A percentile compares a stretch with the other conserved stretches of the same genome.
Conservation (phyloP, 129 eudicot genomes). For the Oenanthe sinensis region DNA sequence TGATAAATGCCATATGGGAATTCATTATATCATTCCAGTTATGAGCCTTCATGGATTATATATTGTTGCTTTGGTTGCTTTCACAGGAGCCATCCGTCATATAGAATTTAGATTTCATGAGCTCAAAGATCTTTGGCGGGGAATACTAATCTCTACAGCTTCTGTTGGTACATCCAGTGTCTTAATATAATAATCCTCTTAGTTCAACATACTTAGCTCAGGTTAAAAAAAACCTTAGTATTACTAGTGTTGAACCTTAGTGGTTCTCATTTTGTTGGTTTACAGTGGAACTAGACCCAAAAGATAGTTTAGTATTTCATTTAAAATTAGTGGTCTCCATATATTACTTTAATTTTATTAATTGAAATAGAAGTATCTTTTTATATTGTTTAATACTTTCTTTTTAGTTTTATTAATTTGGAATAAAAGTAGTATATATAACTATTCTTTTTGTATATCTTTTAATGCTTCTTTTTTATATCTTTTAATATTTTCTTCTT, state of each 20-base stretch:
- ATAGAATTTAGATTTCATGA: slow-evolving; percentile 83
- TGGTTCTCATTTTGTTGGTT: no score
- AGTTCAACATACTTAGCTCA: not conserved
- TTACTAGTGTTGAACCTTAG: no score
- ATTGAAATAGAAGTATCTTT: no score
- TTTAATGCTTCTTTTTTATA: no score
- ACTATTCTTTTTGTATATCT: no score
- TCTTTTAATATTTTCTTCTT: no score
- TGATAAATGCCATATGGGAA: slow-evolving; percentile 67
- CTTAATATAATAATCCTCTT: not conserved
- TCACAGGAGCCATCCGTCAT: slow-evolving; percentile 72
- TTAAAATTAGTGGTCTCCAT: not conserved
- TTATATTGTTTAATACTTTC: no score
- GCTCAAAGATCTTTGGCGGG: slow-evolving; percentile 94
- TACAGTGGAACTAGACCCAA: no score
- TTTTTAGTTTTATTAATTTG: no score
- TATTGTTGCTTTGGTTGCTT: slow-evolving; percentile 50
- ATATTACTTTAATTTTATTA: no score
- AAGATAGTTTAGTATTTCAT: not conserved
- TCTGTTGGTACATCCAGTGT: slow-evolving; percentile 40
- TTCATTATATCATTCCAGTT: slow-evolving; percentile 52
- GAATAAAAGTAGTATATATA: no score
- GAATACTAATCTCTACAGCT: slow-evolving; percentile 53
- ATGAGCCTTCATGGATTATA: slow-evolving; percentile 53
- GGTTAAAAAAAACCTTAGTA: no score